Conservation (phyloP, 176 grass and related monocot genomes). For the Oryza glumipatula region DNA sequence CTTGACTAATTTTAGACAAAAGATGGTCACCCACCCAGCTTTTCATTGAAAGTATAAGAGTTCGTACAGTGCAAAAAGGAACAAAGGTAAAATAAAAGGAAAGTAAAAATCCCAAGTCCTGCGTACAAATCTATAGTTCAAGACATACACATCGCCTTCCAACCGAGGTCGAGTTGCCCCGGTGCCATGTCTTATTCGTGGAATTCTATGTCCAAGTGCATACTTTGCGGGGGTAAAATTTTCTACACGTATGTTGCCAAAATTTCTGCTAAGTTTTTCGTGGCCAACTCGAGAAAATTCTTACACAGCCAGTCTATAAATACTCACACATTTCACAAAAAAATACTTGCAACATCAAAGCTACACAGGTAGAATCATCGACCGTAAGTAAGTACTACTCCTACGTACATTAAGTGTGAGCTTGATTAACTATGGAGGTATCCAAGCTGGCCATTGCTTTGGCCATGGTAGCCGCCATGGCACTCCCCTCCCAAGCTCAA, state of each 20-base stretch:
- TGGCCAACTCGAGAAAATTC: not conserved
- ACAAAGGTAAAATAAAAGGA: too few species aligned
- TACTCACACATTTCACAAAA: not conserved
- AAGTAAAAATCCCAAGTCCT: too few species aligned
- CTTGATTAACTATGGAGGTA: too few species aligned
- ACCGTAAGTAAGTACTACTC: too few species aligned
- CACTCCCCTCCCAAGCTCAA: not conserved
- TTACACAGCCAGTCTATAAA: not conserved
- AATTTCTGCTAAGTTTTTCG: not conserved
- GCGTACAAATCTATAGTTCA: too few species aligned
- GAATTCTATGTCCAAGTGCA: not conserved
- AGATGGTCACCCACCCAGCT: too few species aligned
- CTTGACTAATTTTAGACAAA: too few species aligned
- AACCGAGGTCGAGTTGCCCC: not conserved
- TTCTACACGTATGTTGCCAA: not conserved
- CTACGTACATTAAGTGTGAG: too few species aligned
- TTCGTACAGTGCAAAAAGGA: too few species aligned
- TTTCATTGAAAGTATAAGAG: too few species aligned
- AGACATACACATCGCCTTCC: not conserved
- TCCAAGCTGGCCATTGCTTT: conserved; percentile 1
- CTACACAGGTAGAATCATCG: too few species aligned
- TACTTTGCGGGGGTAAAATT: too few species aligned
- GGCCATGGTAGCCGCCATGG: conserved; percentile 9
- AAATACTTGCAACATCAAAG: not conserved
- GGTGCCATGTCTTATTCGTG: not conserved